Conservation (phyloP, 2,329 filamentous ascomycete species). For the Diaporthe sp. region DNA sequence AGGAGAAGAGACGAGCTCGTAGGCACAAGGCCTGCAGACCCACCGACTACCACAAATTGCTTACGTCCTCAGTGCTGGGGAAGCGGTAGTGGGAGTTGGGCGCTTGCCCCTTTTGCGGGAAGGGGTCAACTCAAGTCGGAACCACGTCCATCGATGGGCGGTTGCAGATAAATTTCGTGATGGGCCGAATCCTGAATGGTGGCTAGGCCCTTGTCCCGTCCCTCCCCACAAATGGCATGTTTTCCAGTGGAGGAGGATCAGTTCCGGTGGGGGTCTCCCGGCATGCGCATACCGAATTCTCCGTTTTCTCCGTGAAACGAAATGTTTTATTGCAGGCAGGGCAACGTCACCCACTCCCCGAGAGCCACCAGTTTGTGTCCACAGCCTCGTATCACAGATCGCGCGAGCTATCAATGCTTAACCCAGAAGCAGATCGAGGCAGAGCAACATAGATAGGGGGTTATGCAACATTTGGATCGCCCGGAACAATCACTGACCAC, state of each 20-base stretch:
- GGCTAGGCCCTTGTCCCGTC: slow-evolving; percentile 3
- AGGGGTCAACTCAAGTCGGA: not conserved
- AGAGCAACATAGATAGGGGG: not conserved
- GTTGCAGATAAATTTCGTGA: slow-evolving; percentile 30
- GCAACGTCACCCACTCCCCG: slow-evolving; percentile 6
- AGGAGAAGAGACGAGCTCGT: not conserved
- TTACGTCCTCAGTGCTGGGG: slow-evolving; percentile 1
- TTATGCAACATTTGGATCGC: slow-evolving; percentile 6
- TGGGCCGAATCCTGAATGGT: not conserved
- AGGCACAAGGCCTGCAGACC: slow-evolving; percentile 1
- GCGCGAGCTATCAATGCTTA: not conserved
- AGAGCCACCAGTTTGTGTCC: not conserved
- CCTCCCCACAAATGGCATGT: slow-evolving; percentile 28
- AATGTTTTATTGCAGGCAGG: slow-evolving; percentile 28
- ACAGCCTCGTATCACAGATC: not conserved
- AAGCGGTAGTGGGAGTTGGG: not conserved
- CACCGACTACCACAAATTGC: slow-evolving; percentile 1
- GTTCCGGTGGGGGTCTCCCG: slow-evolving; percentile 20
- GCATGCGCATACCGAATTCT: slow-evolving; percentile 15
- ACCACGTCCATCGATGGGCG: slow-evolving; percentile 29
- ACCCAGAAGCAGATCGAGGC: not conserved
- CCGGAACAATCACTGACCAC: not conserved
- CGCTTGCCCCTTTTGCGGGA: slow-evolving; percentile 11
- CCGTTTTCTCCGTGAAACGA: slow-evolving; percentile 29
- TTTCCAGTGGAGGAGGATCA: slow-evolving; percentile 11